phyloP scores from a whole-genome alignment of 768 basidiomycete genomes.

The Leucocoprinus leucothites region DNA sequence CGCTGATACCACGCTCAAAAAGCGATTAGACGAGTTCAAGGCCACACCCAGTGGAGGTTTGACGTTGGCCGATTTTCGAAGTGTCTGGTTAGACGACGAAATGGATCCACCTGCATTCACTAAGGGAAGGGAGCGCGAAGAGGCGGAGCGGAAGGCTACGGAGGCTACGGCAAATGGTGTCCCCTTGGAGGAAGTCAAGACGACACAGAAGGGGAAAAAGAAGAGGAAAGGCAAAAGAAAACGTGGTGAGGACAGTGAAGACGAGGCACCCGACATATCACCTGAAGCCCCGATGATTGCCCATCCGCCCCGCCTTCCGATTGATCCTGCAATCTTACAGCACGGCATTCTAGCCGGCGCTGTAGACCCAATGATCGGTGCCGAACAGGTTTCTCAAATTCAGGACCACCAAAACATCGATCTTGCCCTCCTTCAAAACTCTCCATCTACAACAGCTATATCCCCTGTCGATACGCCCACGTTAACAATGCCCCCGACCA shows the following conservation, averaged over 20 bases:
- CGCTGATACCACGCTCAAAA: constrained; percentile 91
- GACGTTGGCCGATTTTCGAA: constrained; percentile 87
- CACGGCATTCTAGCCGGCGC: constrained; percentile 68
- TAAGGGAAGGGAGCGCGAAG: constrained; percentile 70
- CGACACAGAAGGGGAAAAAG: constrained; percentile 29
- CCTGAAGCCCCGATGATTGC: constrained; percentile 15
- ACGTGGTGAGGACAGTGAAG: constrained; percentile 26
- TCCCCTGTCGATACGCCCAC: constrained; percentile 11
- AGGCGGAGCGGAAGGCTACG: constrained; percentile 42
- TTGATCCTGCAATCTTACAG: constrained; percentile 61
- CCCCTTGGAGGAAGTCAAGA: constrained; percentile 22
- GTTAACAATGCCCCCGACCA: constrained; percentile 27
- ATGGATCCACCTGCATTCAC: constrained; percentile 90
- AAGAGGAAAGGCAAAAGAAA: constrained; percentile 30
- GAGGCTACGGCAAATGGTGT: constrained; percentile 30
- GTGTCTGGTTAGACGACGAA: constrained; percentile 88
- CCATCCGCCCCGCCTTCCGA: constrained; percentile 25
- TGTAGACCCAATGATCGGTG: constrained; percentile 33
- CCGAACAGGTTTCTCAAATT: constrained; percentile 42
- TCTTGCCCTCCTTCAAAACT: constrained; percentile 42
- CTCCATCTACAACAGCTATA: background rate
- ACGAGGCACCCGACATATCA: constrained; percentile 18
- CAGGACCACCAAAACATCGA: constrained; percentile 53
- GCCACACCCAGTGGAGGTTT: constrained; percentile 81
- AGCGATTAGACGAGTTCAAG: constrained; percentile 93